phyloP scores from a whole-genome alignment of 176 grass and related monocot species.

The Raddia distichophylla region DNA sequence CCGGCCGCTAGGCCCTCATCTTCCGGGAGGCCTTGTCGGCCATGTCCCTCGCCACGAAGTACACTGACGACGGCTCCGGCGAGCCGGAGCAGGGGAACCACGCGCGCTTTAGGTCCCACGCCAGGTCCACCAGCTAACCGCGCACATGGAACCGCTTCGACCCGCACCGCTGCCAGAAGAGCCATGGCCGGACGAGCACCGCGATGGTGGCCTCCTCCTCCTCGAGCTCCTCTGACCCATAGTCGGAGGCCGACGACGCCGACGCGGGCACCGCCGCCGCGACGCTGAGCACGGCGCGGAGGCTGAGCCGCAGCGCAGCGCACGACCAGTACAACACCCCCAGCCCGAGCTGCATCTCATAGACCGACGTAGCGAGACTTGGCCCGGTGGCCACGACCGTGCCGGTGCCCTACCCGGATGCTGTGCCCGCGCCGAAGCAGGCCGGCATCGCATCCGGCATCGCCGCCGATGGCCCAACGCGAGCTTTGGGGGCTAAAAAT shows the following conservation, averaged over 20 bases:
- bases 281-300: conserved; percentile 73
- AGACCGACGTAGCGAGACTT: conserved; percentile 72
- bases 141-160: conserved; percentile 59
- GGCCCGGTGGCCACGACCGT: conserved; percentile 39
- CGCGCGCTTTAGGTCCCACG: conserved; percentile 80
- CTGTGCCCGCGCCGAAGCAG: conserved; percentile 39
- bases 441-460: conserved; percentile 64
- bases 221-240: conserved; percentile 40
- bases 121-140: conserved; percentile 53
- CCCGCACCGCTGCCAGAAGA: conserved; percentile 76
- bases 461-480: background rate
- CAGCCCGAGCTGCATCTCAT: conserved; percentile 81
- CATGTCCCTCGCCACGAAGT: conserved; percentile 85
- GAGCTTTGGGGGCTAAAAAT: background rate
- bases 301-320: conserved; percentile 68
- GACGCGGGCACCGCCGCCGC: conserved; percentile 17
- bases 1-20: conserved; percentile 44
- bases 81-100: conserved; percentile 52
- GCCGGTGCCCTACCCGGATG: conserved; percentile 25
- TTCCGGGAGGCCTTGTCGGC: conserved; percentile 72
- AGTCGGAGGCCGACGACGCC: conserved; percentile 38
- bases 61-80: conserved; percentile 67
- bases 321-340: conserved; percentile 85
- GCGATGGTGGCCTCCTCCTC: conserved; percentile 48
- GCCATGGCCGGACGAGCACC: conserved; percentile 66